Evolutionary conservation across 495 filamentous ascomycete genomes (phyloP).

Genomic region (Talaromyces borbonicus): DNA sequence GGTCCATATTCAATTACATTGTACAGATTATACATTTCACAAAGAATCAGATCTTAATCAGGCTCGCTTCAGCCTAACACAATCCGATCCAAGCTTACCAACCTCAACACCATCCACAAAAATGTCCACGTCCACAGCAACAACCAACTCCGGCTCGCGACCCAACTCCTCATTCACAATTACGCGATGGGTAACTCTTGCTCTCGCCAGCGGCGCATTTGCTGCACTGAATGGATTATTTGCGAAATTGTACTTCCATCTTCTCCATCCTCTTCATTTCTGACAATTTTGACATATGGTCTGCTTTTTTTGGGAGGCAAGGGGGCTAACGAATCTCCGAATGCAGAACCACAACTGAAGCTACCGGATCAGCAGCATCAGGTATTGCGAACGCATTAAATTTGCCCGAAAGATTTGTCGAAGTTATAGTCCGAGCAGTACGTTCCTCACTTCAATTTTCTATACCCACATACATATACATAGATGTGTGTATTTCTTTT

Average conservation of each 20-base stretch:
- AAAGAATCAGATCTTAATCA: too few species aligned
- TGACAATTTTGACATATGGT: too few species aligned
- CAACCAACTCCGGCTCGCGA: background rate
- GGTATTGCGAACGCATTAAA: background rate
- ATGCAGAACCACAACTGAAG: conserved; percentile 9
- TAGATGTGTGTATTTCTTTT: too few species aligned
- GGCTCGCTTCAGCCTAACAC: too few species aligned
- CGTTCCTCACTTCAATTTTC: background rate
- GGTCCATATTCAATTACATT: too few species aligned
- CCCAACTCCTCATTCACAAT: background rate
- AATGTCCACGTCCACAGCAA: background rate
- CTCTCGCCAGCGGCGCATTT: conserved; percentile 76
- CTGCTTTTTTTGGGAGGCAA: too few species aligned
- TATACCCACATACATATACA: too few species aligned
- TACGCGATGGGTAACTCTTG: conserved; percentile 63
- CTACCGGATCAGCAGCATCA: conserved; percentile 1
- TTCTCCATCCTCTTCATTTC: background rate
- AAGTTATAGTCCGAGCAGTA: conserved; percentile 17
- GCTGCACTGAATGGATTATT: conserved; percentile 93
- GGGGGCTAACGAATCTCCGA: background rate
- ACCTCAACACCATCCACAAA: background rate
- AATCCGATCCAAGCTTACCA: background rate
- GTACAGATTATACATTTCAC: too few species aligned
- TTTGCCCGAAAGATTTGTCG: conserved; percentile 9
- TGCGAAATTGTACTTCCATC: conserved; percentile 69